Evolutionary conservation across 139 green algal genomes (phyloP), one percentile per base, ranked within the genome.

Genomic region (Chlorella sp.): DNA sequence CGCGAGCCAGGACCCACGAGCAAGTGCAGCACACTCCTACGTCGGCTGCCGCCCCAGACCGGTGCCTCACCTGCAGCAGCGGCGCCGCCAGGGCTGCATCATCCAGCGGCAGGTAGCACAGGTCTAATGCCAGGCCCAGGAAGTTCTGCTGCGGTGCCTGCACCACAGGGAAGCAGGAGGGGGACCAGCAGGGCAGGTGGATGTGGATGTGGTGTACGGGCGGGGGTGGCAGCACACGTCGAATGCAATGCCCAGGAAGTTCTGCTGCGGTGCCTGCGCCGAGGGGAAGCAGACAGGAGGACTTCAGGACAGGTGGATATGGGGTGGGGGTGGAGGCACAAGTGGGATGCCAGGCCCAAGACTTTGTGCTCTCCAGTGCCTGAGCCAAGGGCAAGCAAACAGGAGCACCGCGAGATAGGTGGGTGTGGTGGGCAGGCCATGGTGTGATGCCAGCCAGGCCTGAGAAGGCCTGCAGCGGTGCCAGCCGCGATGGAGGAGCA

Each of bases 61-160:
- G 5, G 37, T 5, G 9, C 4, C 53, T 2, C 26, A 83, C 85
- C 85, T 89, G 85, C 61, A 90, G 40, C 64, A 90, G 14, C 22
- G 78, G 78, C n/a, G 78, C 87, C 14, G 78, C 87, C 28, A 53
- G 61, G 18, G 36, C 87, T 11, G 79, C 40, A 30, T 81, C 79
- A 40, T 81, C 79, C 32, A 90, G 39, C 40, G 87, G 78, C 0
- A 40, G 61, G 39, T 90, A 90, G 39, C 32, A 39, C 3, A 90
- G 26, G 28, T 90, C 87, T 2, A 90, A 2, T 5, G 39, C 64
- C 11, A 90, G 16, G 16, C 87, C 87, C 21, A 85, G 40, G 64
- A 90, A 86, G 3, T 86, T 34, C 39, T 86, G 76, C 79, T 86
- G 87, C 42, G 87, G 87, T 19, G 78, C 79, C 79, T 90, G 87